Conservation (phyloP, 2,329 filamentous ascomycete species). For the Cladosporium colombiae region DNA sequence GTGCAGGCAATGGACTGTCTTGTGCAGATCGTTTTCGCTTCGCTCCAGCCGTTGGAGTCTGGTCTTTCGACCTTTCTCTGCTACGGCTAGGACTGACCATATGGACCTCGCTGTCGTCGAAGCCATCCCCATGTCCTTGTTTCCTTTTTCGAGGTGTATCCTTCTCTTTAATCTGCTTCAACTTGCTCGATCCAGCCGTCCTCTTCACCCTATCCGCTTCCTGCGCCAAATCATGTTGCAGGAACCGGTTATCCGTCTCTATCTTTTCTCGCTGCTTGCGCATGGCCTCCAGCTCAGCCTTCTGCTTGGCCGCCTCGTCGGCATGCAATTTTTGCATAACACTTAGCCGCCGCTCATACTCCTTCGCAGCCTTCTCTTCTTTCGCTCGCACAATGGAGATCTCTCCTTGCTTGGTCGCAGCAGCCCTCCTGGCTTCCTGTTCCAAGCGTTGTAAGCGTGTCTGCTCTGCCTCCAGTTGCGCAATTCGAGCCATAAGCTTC, state of each 20-base stretch:
- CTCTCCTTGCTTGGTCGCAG: slow-evolving; percentile 69
- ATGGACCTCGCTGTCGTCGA: slow-evolving; percentile 66
- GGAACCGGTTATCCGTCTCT: slow-evolving; percentile 70
- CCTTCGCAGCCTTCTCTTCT: slow-evolving; percentile 60
- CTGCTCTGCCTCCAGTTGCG: slow-evolving; percentile 49
- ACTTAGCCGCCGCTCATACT: slow-evolving; percentile 64
- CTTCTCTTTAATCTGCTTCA: slow-evolving; percentile 23
- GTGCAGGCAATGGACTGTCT: slow-evolving; percentile 65
- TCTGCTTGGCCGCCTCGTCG: slow-evolving; percentile 65
- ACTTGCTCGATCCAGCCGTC: slow-evolving; percentile 32
- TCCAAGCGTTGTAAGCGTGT: slow-evolving; percentile 41
- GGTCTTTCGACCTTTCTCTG: slow-evolving; percentile 49
- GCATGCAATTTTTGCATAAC: slow-evolving; percentile 63
- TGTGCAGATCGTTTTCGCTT: slow-evolving; percentile 68
- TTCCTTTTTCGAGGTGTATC: slow-evolving; percentile 34
- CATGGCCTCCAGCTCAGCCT: slow-evolving; percentile 65
- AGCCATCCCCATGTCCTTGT: slow-evolving; percentile 63
- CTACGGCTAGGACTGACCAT: slow-evolving; percentile 40
- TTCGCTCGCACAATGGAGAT: slow-evolving; percentile 74
- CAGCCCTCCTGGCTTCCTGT: slow-evolving; percentile 48
- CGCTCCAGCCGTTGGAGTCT: slow-evolving; percentile 61
- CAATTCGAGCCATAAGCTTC: slow-evolving; percentile 45
- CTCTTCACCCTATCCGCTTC: slow-evolving; percentile 57
- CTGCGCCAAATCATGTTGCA: slow-evolving; percentile 70
- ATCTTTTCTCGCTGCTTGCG: slow-evolving; percentile 65